Base-by-base conservation (phyloP, 331 rosid genomes). In the Pyrus hybrid region DNA sequence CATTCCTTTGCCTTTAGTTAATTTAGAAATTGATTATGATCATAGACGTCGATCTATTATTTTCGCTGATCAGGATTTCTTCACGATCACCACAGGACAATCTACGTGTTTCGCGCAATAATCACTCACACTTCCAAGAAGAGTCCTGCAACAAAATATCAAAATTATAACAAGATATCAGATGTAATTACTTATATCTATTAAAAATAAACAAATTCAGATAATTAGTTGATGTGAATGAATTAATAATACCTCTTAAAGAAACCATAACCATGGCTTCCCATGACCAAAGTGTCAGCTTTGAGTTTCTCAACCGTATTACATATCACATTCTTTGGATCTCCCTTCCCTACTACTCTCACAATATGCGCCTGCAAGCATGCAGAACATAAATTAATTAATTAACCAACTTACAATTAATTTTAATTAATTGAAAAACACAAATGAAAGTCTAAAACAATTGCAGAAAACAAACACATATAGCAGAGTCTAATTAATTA, bases 221-320 rank as follows among this genome's bases (percentile, higher is more conserved):
- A 49, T 5, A 16, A 49, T 49, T 16, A 16, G 9, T 17, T 16
- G 6, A 49, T 2, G 56, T 49, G 56, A 49, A 17, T 1, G n/a
- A 49, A 17, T 49, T 5, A 2, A 17, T 49, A 49, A 25, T 79
- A 87, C 98, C 97, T 87, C 84, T 93, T 86, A 26, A 93, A 77
- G 88, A 91, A 90, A 68, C 97, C 94, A 84, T 91, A 91, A 20
- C 96, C 97, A 79, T 91, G 97, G 83, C 86, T 88, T 79, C 98
- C 96, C 93, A 91, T 83, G 29, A 93, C 98, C 86, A 93, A 87
- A 51, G 90, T 85, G 79, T 91, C 97, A 26, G 85, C 91, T 41
- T 77, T 77, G 16, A 91, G 76, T 69, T 83, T 93, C 84, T 83
- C 73, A 41, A 86, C 94, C 4, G 80, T 79, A 25, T 84, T 73